Evolutionary conservation across 176 grass and related monocot species (phyloP).

Genomic region (Luzula sylvatica): DNA sequence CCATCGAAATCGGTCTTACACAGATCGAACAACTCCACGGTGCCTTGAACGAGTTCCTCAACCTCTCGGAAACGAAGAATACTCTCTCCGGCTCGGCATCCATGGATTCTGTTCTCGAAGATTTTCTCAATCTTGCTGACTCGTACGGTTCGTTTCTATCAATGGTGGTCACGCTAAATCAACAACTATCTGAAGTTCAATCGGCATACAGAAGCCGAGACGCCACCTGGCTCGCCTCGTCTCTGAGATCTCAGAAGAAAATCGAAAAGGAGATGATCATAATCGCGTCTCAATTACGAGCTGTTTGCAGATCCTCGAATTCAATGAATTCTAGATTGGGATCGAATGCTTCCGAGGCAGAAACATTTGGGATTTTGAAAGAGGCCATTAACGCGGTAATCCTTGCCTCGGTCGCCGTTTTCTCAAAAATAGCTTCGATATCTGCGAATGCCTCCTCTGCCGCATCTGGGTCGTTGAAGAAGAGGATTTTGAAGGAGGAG

Average conservation of each 20-base stretch:
- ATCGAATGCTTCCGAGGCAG: constrained; percentile 20
- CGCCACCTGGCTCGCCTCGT: constrained; percentile 15
- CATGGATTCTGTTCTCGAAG: constrained; percentile 38
- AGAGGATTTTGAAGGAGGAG: constrained; percentile 7
- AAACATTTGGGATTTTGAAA: constrained; percentile 29
- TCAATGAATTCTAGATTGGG: not conserved
- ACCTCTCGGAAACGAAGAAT: constrained; percentile 25
- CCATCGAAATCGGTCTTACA: constrained; percentile 21
- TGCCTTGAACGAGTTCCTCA: constrained; percentile 38
- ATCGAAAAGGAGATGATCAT: constrained; percentile 36
- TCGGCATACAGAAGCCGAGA: constrained; percentile 42
- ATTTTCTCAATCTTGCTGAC: constrained; percentile 49
- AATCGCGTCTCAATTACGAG: not conserved
- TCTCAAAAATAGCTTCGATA: constrained; percentile 25
- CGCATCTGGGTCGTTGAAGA: constrained; percentile 23
- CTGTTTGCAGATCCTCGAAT: not conserved
- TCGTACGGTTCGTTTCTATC: constrained; percentile 48
- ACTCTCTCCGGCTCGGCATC: constrained; percentile 1
- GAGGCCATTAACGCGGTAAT: constrained; percentile 29
- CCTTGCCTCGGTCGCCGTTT: constrained; percentile 22
- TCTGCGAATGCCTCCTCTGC: constrained; percentile 16
- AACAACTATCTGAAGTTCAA: constrained; percentile 24
- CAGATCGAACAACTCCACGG: constrained; percentile 28
- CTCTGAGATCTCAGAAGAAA: constrained; percentile 32
- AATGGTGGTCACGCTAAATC: constrained; percentile 14